Percentiles rank a stretch among this genome's conserved stretches.
Conservation (phyloP, 139 green algal species). For the Tetraselmis striata region DNA sequence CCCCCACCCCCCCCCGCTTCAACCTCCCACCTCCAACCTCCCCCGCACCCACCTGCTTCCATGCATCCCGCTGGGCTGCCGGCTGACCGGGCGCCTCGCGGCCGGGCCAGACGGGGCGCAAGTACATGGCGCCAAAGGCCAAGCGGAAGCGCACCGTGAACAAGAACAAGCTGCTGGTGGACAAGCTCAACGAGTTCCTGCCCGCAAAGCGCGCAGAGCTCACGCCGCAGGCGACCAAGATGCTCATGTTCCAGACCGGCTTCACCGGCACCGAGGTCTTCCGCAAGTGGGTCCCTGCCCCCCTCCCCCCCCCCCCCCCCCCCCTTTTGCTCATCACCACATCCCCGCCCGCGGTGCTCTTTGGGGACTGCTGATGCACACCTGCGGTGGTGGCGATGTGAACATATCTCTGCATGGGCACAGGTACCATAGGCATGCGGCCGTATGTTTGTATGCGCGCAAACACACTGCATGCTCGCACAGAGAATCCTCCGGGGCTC, state of each 20-base stretch:
- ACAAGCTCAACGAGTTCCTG: slow-evolving; percentile 66
- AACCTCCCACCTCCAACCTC: neutral
- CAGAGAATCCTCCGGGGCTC: too few species aligned
- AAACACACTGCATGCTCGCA: too few species aligned
- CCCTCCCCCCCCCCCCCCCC: neutral
- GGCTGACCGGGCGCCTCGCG: too few species aligned
- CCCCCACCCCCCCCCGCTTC: neutral
- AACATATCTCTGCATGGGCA: too few species aligned
- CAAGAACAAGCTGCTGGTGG: slow-evolving; percentile 66
- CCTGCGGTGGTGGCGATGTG: too few species aligned
- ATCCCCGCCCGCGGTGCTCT: too few species aligned
- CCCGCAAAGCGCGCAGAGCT: slow-evolving; percentile 53
- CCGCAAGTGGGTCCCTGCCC: slow-evolving; percentile 58
- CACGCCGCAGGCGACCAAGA: slow-evolving; percentile 20
- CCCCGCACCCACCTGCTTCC: too few species aligned
- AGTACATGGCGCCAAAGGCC: neutral
- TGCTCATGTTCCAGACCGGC: slow-evolving; percentile 37
- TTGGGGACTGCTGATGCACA: too few species aligned
- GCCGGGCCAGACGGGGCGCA: neutral
- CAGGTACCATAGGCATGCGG: too few species aligned
- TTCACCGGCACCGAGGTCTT: slow-evolving; percentile 87
- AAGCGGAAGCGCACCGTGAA: slow-evolving; percentile 17
- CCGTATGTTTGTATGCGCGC: too few species aligned
- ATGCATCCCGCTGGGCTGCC: too few species aligned
- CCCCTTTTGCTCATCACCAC: too few species aligned